Percentiles rank a stretch among this genome's conserved stretches.
These are phyloP conservation scores for Trichoderma sp. DNA, from an alignment of 2,329 filamentous ascomycete species.

Conservation along the genomic window DNA sequence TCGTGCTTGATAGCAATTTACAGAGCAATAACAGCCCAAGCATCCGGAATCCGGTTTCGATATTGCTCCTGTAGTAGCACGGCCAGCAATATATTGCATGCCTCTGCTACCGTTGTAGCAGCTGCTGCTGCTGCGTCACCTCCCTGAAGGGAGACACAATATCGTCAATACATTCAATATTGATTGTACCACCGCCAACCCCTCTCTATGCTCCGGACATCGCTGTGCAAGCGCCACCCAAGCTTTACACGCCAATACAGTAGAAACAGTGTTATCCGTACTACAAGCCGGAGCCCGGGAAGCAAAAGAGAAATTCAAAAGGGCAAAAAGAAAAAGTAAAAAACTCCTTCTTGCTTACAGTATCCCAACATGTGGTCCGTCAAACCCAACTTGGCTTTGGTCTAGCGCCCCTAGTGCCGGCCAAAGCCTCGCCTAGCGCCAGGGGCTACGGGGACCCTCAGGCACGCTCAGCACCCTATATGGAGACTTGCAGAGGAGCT, in stretches of 20 bases:
- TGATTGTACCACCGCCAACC: not conserved
- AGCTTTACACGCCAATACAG: not conserved
- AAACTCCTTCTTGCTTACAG: conserved; percentile 2
- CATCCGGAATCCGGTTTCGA: not conserved
- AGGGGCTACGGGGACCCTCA: conserved; percentile 3
- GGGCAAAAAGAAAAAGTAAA: not conserved
- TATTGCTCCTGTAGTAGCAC: not conserved
- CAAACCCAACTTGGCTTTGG: conserved; percentile 15
- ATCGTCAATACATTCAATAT: not conserved
- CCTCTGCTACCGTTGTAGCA: not conserved
- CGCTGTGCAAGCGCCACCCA: not conserved
- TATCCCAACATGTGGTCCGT: conserved; percentile 20
- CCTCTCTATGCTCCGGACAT: not conserved
- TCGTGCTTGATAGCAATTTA: not conserved
- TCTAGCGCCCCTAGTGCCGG: conserved; percentile 19
- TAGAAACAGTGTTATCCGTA: not conserved
- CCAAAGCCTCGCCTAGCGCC: conserved; percentile 12
- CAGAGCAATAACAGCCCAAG: not conserved
- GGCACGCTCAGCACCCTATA: not conserved
- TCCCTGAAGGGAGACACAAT: not conserved
- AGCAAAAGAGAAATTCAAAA: not conserved
- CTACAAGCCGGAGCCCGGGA: not conserved
- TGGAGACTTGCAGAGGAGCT: not conserved
- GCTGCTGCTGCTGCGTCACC: not conserved
- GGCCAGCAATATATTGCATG: conserved; percentile 1